phyloP scores from a whole-genome alignment of 306 rosid species.

The Abrus pulchellus region DNA sequence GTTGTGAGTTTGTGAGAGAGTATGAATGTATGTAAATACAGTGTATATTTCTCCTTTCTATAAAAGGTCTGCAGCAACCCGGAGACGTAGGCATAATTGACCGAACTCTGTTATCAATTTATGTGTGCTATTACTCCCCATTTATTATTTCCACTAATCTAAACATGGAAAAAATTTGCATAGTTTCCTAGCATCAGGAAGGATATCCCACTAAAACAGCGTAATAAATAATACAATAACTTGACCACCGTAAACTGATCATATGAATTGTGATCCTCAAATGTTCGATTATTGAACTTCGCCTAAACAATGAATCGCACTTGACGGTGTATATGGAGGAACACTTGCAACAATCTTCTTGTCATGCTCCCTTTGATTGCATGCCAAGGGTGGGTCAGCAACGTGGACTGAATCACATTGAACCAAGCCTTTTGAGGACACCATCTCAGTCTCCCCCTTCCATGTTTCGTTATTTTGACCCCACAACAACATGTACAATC shows the following conservation, averaged over 20 bases:
- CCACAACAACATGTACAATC: slow-evolving; percentile 49
- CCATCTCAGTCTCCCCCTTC: background rate
- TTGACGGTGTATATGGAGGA: background rate
- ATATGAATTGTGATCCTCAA: background rate
- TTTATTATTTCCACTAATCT: no score
- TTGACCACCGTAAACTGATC: background rate
- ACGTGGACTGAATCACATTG: slow-evolving; percentile 30
- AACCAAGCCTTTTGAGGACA: background rate
- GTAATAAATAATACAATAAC: background rate
- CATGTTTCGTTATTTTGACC: slow-evolving; percentile 44
- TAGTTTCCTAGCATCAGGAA: no score
- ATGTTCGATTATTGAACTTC: background rate
- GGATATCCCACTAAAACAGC: background rate
- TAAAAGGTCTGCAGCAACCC: no score
- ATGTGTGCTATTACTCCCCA: no score
- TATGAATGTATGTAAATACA: no score
- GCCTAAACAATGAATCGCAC: background rate
- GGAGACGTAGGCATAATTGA: no score
- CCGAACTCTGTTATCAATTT: no score
- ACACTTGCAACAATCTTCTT: slow-evolving; percentile 11
- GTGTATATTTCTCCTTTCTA: no score
- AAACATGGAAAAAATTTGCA: no score
- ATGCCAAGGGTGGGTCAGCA: slow-evolving; percentile 18
- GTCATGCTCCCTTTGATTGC: slow-evolving; percentile 33
- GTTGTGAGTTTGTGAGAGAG: no score